Conservation (phyloP, 495 filamentous ascomycete genomes). For the Neurospora tetraspora region DNA sequence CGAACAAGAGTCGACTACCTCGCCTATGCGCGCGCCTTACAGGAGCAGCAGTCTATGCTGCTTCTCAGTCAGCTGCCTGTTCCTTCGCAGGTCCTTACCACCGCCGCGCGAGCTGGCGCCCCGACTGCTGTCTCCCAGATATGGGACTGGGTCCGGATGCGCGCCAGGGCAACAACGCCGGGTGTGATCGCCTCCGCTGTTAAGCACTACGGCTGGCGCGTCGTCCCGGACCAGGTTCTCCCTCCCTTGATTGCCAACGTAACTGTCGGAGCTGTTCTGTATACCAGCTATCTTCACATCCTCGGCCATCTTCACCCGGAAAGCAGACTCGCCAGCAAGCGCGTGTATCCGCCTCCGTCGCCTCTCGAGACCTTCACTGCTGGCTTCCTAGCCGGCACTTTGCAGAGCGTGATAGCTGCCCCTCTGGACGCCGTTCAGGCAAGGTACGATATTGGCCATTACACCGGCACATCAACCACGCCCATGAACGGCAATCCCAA, state of each 20-base stretch:
- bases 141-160: constrained; percentile 39
- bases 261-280: constrained; percentile 74
- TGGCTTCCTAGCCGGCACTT: constrained; percentile 63
- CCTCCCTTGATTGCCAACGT: constrained; percentile 82
- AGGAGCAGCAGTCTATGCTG: constrained; percentile 20
- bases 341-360: constrained; percentile 65
- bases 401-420: constrained; percentile 74
- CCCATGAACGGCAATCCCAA: constrained; percentile 16
- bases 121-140: not conserved
- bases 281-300: constrained; percentile 78
- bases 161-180: constrained; percentile 64
- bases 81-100: not conserved
- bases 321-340: constrained; percentile 53
- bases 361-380: constrained; percentile 58
- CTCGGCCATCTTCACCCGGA: constrained; percentile 65
- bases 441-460: constrained; percentile 47
- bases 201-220: constrained; percentile 69
- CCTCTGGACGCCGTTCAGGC: constrained; percentile 84
- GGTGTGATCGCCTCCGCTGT: constrained; percentile 73
- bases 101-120: constrained; percentile 4
- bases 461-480: not conserved
- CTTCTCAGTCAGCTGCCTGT: not conserved
- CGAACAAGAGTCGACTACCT: constrained; percentile 75
- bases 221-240: constrained; percentile 80
- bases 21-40: constrained; percentile 36